Evolutionary conservation across 495 filamentous ascomycete genomes (phyloP).

Genomic region (Aspergillus olivimuriae): DNA sequence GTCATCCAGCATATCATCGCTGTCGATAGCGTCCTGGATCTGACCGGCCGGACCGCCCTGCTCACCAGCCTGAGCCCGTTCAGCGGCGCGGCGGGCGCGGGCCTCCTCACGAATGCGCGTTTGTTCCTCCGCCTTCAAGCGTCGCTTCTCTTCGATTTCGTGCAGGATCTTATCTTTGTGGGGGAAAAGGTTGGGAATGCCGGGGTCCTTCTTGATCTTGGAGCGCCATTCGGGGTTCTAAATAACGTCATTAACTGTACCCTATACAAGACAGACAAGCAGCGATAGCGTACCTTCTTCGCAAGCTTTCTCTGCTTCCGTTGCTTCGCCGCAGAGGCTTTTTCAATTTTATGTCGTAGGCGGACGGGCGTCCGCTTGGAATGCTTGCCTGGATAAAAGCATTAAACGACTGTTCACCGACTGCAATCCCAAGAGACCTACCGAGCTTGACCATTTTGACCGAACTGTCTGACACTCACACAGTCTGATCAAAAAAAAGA

Average conservation of each 20-base stretch:
- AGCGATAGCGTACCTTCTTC: constrained; percentile 54
- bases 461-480: constrained; percentile 5
- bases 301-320: constrained; percentile 79
- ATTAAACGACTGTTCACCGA: constrained; percentile 4
- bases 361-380: constrained; percentile 89
- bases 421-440: constrained; percentile 18
- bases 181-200: constrained; percentile 94
- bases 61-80: constrained; percentile 33
- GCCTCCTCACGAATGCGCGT: constrained; percentile 62
- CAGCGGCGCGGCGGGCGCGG: constrained; percentile 52
- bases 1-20: constrained; percentile 45
- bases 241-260: constrained; percentile 3
- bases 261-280: not conserved
- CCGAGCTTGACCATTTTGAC: constrained; percentile 47
- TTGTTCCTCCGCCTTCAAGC: constrained; percentile 73
- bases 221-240: constrained; percentile 92
- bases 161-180: constrained; percentile 93
- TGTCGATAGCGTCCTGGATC: constrained; percentile 36
- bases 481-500: constrained; percentile 8
- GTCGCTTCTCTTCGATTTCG: constrained; percentile 85
- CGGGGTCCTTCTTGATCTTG: constrained; percentile 91
- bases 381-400: constrained; percentile 61
- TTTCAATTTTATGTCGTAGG: constrained; percentile 91
- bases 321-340: constrained; percentile 85
- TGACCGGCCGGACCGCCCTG: constrained; percentile 26